Base-by-base conservation (phyloP, 2,329 filamentous ascomycete species). In the Ambrosiella cleistominuta region DNA sequence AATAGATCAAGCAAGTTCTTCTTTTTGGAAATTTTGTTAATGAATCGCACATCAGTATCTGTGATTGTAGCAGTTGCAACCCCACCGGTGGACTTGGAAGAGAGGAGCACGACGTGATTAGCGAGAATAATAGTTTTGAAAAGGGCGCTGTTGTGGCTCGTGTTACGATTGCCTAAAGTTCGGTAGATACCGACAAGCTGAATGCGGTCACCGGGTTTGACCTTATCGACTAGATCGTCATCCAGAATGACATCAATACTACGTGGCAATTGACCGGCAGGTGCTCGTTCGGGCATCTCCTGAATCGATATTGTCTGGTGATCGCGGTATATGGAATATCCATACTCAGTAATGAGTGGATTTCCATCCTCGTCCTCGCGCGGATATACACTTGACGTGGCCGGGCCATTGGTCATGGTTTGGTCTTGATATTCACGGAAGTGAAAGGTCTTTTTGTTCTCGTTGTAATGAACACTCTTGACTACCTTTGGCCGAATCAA, bases 281-380 rank as follows among this genome's bases (percentile, higher is more conserved):
- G 93, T 1, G 93, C 93, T 64, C 91, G 79, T 70, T 98, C 93
- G 0, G 93, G 93, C 93, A 98, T 98, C 74, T 98, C 93, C 71
- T 98, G 93, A 63, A 98, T 96, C 0, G 91, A 96, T 61, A 98
- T 88, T 13, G 88, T 95, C 70, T 98, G 93, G 68, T 98, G 93
- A 68, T 98, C 93, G 66, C 91, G 80, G 71, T 96, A 98, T 55
- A 86, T 93, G 69, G 85, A 94, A 72, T 94, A 91, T 27, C 93
- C 93, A 68, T 97, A 98, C 68, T 98, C 93, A 2, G 93, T 98
- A 60, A 88, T 80, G 17, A 98, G 77, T 2, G 91, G 86, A 67
- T 97, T 95, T 62, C 90, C 89, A 8, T 95, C 83, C 47, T 91
- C 89, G 66, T 97, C 91, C 67, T 95, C 86, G 63, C 90, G 88